A percentile compares a stretch with the other conserved stretches of the same genome.
phyloP scores from a whole-genome alignment of 257 asterid species.

The Salvia rosmarinus region DNA sequence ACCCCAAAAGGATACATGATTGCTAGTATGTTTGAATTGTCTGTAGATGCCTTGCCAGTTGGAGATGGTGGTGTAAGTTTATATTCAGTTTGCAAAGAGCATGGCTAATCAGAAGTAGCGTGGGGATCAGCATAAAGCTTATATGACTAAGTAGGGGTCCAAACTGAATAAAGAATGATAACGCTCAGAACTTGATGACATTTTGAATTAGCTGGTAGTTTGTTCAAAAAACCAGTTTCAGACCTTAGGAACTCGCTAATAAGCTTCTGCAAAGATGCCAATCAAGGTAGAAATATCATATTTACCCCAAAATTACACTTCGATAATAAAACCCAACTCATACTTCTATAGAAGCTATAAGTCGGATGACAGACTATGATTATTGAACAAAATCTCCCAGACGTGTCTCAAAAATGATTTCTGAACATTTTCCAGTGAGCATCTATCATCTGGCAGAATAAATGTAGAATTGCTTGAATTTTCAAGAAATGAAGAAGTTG shows the following conservation, averaged over 20 bases:
- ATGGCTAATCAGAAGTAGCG: not conserved
- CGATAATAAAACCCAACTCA: not conserved
- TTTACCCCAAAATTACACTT: not conserved
- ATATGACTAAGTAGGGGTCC: not conserved
- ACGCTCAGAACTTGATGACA: not conserved
- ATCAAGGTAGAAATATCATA: not conserved
- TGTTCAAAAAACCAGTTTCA: not conserved
- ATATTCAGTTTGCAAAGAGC: not conserved
- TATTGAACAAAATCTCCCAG: constrained; percentile 1
- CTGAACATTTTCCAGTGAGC: not conserved
- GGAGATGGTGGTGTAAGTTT: not conserved
- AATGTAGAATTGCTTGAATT: constrained; percentile 2
- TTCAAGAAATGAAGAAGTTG: constrained; percentile 1
- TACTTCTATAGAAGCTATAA: not conserved
- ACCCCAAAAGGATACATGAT: too few species aligned
- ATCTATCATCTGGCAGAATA: constrained; percentile 2
- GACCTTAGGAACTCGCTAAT: not conserved
- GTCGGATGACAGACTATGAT: not conserved
- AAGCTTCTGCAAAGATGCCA: constrained; percentile 17
- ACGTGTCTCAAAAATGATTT: not conserved
- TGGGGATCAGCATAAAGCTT: not conserved
- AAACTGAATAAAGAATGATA: not conserved
- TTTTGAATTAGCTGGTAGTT: not conserved
- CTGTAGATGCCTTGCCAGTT: not conserved
- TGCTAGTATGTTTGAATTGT: not conserved